A percentile compares a stretch with the other conserved stretches of the same genome.
phyloP scores from a whole-genome alignment of 2,329 filamentous ascomycete species.

The Beauveria pseudobassiana region DNA sequence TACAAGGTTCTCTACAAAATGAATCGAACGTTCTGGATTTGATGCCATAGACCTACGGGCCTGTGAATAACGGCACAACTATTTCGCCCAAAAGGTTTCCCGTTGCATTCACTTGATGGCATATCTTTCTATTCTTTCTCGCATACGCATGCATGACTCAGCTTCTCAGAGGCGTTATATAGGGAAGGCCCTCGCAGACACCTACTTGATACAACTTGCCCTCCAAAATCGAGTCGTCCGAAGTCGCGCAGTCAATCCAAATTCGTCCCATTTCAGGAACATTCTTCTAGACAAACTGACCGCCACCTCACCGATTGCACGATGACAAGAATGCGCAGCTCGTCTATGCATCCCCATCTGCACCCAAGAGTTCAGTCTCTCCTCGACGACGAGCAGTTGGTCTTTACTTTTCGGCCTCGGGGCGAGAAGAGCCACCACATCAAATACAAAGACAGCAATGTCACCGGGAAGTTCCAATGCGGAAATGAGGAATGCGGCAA shows the following conservation, averaged over 20 bases:
- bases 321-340: neutral
- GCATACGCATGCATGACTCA: no score
- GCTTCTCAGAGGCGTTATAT: neutral
- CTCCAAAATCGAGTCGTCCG: neutral
- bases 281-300: neutral
- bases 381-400: conserved; percentile 13
- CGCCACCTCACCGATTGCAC: no score
- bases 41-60: no score
- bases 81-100: no score
- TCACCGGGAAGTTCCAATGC: conserved; percentile 29
- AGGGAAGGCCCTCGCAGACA: neutral
- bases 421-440: conserved; percentile 14
- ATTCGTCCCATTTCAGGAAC: neutral
- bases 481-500: conserved; percentile 18
- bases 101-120: no score
- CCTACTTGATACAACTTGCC: neutral
- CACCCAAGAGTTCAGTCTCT: conserved; percentile 13
- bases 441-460: conserved; percentile 19
- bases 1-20: no score
- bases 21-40: no score
- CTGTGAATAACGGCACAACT: no score
- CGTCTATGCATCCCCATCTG: conserved; percentile 17
- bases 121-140: no score
- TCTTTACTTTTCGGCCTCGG: conserved; percentile 18
- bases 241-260: neutral